Conservation (phyloP, 1,284 basidiomycete species). For the Cryptococcus maquisensis region DNA sequence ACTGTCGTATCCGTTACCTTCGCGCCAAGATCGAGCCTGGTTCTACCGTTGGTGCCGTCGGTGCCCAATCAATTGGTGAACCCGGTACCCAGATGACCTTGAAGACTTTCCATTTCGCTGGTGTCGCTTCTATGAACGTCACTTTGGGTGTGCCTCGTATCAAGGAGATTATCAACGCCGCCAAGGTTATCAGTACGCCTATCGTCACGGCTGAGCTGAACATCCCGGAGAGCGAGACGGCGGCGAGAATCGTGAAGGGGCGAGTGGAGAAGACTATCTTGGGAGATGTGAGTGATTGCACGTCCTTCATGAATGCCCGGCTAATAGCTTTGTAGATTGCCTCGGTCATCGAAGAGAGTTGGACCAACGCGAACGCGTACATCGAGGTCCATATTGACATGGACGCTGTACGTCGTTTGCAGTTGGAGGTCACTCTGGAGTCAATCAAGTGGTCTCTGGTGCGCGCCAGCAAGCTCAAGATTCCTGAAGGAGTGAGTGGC, state of each 20-base stretch:
- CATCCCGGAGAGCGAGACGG: constrained; percentile 74
- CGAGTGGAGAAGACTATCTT: constrained; percentile 92
- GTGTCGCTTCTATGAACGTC: constrained; percentile 99
- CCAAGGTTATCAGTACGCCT: constrained; percentile 93
- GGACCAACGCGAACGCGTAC: constrained; percentile 88
- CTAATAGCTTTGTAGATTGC: constrained; percentile 60
- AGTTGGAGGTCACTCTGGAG: constrained; percentile 92
- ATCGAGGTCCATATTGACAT: constrained; percentile 90
- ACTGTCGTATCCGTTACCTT: constrained; percentile 87
- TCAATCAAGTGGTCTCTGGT: constrained; percentile 92
- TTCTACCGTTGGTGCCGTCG: constrained; percentile 96
- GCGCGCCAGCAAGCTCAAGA: constrained; percentile 81
- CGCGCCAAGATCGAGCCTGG: constrained; percentile 94
- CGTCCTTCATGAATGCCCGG: background rate
- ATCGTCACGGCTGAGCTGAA: constrained; percentile 97
- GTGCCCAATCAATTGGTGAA: constrained; percentile 98
- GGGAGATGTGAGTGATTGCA: constrained; percentile 66
- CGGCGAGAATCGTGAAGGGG: constrained; percentile 96
- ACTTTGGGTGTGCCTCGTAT: constrained; percentile 99
- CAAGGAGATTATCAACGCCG: constrained; percentile 99
- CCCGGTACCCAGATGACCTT: constrained; percentile 99
- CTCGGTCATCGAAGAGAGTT: constrained; percentile 89
- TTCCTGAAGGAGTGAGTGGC: constrained; percentile 68
- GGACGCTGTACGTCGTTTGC: constrained; percentile 82
- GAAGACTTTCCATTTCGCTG: constrained; percentile 99